Evolutionary conservation across 2,329 filamentous ascomycete genomes (phyloP).

Genomic region (Trichoderma endophyticum): DNA sequence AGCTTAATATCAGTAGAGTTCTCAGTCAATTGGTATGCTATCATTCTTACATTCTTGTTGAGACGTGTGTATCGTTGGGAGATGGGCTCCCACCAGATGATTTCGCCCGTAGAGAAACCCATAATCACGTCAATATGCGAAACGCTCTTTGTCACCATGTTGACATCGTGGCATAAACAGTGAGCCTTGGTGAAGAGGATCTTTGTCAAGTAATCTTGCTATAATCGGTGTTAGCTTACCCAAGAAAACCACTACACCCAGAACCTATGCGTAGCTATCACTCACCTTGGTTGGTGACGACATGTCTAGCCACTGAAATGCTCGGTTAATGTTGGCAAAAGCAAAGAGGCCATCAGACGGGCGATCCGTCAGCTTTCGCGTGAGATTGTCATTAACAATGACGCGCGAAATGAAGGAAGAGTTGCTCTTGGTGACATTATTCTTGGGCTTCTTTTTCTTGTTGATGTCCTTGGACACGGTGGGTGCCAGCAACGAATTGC

Average conservation of each 20-base stretch:
- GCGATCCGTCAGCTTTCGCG: constrained; percentile 76
- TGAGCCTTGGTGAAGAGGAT: constrained; percentile 96
- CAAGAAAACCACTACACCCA: not conserved
- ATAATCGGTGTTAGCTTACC: constrained; percentile 28
- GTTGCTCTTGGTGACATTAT: constrained; percentile 97
- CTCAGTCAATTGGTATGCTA: not conserved
- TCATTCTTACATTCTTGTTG: constrained; percentile 76
- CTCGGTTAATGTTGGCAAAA: constrained; percentile 93
- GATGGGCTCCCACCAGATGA: constrained; percentile 98
- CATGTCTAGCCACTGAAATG: constrained; percentile 93
- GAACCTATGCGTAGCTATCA: not conserved
- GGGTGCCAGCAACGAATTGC: constrained; percentile 69
- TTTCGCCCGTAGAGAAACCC: constrained; percentile 94
- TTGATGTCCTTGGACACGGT: constrained; percentile 65
- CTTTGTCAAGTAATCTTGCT: constrained; percentile 90
- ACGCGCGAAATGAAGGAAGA: constrained; percentile 98
- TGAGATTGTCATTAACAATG: constrained; percentile 79
- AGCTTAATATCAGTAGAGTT: not conserved
- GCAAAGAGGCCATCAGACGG: constrained; percentile 77
- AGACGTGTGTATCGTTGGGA: constrained; percentile 92
- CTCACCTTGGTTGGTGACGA: constrained; percentile 66
- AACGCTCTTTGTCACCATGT: constrained; percentile 72
- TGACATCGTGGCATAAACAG: constrained; percentile 91
- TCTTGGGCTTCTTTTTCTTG: constrained; percentile 92
- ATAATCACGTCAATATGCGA: constrained; percentile 87